Conservation (phyloP, 78 protist species). For the Dictyostelium firmibasis region DNA sequence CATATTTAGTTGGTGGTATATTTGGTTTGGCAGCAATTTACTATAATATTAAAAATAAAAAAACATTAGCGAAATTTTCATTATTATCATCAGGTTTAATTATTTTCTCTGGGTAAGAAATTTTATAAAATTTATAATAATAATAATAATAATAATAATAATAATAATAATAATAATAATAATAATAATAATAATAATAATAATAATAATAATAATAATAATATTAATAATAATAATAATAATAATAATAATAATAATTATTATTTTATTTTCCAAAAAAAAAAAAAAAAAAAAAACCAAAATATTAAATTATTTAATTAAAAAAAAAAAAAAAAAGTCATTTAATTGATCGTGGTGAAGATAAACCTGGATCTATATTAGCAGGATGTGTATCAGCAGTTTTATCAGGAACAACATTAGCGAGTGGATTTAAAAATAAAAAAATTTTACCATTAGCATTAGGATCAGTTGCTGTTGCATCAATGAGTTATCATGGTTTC, state of each 20-base stretch:
- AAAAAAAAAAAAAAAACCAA: no score
- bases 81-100: slow-evolving; percentile 22
- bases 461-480: slow-evolving; percentile 13
- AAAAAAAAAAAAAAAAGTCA: background rate
- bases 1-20: background rate
- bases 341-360: background rate
- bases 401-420: slow-evolving; percentile 30
- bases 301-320: background rate
- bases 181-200: no score
- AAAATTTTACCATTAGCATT: slow-evolving; percentile 33
- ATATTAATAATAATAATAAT: no score
- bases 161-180: no score
- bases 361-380: background rate
- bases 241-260: no score
- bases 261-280: no score
- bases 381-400: slow-evolving; percentile 43
- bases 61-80: slow-evolving; percentile 5
- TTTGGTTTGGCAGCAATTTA: slow-evolving; percentile 27
- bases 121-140: background rate
- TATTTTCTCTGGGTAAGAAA: slow-evolving; percentile 6
- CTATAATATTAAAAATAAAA: background rate
- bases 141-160: no score
- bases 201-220: no score
- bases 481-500: slow-evolving; percentile 66
- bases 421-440: slow-evolving; percentile 9